Base-by-base conservation (phyloP, 352 stramenopile species). In the Phytopythium litorale region DNA sequence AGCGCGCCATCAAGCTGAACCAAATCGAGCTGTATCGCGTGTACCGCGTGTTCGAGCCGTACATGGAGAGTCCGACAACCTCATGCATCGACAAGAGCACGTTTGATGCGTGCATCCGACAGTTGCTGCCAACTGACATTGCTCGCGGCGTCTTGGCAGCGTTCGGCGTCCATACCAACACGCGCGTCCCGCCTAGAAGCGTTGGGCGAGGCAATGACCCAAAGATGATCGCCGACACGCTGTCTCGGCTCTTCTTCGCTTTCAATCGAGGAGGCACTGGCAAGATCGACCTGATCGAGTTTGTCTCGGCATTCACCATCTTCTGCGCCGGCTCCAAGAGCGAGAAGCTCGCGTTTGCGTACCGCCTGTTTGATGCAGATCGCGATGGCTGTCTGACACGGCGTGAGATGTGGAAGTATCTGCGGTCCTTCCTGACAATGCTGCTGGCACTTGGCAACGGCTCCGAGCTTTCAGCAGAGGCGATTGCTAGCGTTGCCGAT, bases 321-420 rank as follows among this genome's bases (percentile, higher is more conserved):
- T 88, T 99, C 28, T 98, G 86, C 54, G 91, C 84, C 4, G 97
- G 96, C 4, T 98, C 94, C 30, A 99, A 99, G 68, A 98, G 92
- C 57, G 90, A 94, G 42, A 99, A 99, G 59, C 81, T 99, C 1
- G 88, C 87, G 7, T 96, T 96, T 52, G 84, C 87, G 1, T 97
- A 91, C 60, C 76, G 76, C 12, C 52, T 97, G n/a, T 98, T 98
- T 65, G 95, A 98, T 64, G 73, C 81, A 32, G 88, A 98, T 65
- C 82, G 85, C 67, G 83, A 97, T 62, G 89, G 92, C 7, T 84
- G 83, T 16, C 72, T 99, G n/a, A 96, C 87, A 13, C 77, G 83
- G n/a, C 76, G 88, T 42, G 92, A 98, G 56, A 93, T 98, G 72
- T 95, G 81, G 69, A 93, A 91, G 56, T 98, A 96, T 70, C 58